phyloP scores from a whole-genome alignment of 805 yeast species.

The Jamesozyma rosinii region DNA sequence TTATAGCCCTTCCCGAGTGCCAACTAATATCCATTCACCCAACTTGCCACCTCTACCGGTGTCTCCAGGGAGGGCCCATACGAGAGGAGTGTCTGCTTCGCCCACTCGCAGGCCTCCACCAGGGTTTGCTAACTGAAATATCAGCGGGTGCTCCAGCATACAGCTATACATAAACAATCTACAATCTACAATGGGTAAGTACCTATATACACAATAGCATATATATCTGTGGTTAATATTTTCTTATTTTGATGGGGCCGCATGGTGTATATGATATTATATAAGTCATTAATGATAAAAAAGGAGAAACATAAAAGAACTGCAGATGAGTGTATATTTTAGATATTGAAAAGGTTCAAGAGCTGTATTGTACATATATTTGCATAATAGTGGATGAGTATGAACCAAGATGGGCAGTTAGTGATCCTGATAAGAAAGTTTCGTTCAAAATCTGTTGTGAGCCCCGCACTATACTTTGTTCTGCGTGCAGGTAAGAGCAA shows the following conservation, averaged over 20 bases:
- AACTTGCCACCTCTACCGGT: conserved; percentile 13
- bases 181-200: no score
- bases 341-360: no score
- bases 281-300: no score
- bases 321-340: no score
- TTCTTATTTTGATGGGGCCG: no score
- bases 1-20: not conserved
- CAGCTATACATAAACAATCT: no score
- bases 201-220: no score
- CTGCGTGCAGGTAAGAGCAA: conserved; percentile 7
- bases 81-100: conserved; percentile 8
- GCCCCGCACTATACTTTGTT: conserved; percentile 8
- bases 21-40: conserved; percentile 6
- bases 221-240: no score
- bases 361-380: no score
- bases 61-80: conserved; percentile 4
- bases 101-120: conserved; percentile 21
- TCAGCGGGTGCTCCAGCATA: not conserved
- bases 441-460: not conserved
- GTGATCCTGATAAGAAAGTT: not conserved
- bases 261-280: no score
- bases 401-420: conserved; percentile 2
- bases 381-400: no score
- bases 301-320: no score
- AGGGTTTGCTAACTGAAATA: not conserved